Percentiles rank a stretch among this genome's conserved stretches.
Conservation (phyloP, 1,284 basidiomycete genomes). For the Ganoderma lucidum region DNA sequence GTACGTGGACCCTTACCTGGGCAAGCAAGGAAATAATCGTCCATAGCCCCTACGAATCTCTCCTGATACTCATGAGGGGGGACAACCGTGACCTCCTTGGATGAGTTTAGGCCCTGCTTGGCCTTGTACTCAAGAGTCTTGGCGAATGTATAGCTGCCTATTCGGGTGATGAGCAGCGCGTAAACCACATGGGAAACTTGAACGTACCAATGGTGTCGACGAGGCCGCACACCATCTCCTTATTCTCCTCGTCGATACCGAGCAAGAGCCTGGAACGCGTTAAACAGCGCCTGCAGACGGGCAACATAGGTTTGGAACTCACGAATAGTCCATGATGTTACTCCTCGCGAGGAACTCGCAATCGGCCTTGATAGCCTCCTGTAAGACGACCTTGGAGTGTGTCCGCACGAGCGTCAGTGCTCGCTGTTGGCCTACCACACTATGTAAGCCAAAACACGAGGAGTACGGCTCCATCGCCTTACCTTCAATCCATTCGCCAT, state of each 20-base stretch:
- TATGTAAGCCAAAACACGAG: background rate
- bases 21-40: slow-evolving; percentile 75
- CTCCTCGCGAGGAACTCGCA: slow-evolving; percentile 75
- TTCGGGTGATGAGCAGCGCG: slow-evolving; percentile 1
- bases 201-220: slow-evolving; percentile 79
- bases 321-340: slow-evolving; percentile 89
- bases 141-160: slow-evolving; percentile 78
- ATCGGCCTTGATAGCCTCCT: slow-evolving; percentile 72
- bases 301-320: slow-evolving; percentile 39
- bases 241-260: slow-evolving; percentile 68
- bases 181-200: slow-evolving; percentile 6
- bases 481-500: slow-evolving; percentile 86
- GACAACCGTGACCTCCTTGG: slow-evolving; percentile 75
- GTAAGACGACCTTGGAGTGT: slow-evolving; percentile 72
- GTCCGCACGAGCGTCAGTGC: slow-evolving; percentile 71
- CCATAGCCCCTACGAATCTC: slow-evolving; percentile 71
- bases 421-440: slow-evolving; percentile 62
- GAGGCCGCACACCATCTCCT: slow-evolving; percentile 76
- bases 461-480: slow-evolving; percentile 11
- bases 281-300: background rate
- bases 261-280: slow-evolving; percentile 58
- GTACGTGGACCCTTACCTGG: slow-evolving; percentile 54
- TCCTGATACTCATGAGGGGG: slow-evolving; percentile 77
- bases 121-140: slow-evolving; percentile 83
- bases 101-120: slow-evolving; percentile 69